phyloP scores from a whole-genome alignment of 2,329 filamentous ascomycete species.

The Huntiella moniliformis region DNA sequence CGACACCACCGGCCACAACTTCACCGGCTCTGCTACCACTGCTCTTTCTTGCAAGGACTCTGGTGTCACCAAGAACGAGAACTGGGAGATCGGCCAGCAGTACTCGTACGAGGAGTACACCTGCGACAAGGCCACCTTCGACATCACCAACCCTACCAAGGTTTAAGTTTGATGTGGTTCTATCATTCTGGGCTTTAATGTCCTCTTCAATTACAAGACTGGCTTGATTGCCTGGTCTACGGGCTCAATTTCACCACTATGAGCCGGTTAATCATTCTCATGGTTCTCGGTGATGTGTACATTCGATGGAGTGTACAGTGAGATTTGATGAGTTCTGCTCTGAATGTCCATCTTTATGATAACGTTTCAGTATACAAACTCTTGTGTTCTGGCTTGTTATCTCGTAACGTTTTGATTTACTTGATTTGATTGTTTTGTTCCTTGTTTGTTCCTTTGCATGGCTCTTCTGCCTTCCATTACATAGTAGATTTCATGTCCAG shows the following conservation, averaged over 20 bases:
- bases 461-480: background rate
- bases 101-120: slow-evolving; percentile 17
- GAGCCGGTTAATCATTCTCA: too few species aligned
- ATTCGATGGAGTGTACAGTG: too few species aligned
- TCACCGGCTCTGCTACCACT: slow-evolving; percentile 1
- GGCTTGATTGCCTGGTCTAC: background rate
- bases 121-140: slow-evolving; percentile 13
- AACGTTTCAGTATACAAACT: too few species aligned
- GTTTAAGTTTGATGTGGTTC: background rate
- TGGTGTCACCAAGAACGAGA: slow-evolving; percentile 14
- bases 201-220: background rate
- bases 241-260: background rate
- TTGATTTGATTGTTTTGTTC: too few species aligned
- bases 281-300: too few species aligned
- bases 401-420: too few species aligned
- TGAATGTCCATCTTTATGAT: too few species aligned
- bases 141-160: background rate
- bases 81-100: slow-evolving; percentile 18
- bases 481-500: too few species aligned
- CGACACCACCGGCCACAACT: slow-evolving; percentile 9
- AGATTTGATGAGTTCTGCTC: too few species aligned
- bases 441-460: background rate
- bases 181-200: background rate
- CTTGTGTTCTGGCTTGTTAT: too few species aligned
- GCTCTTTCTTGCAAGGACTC: background rate